These are phyloP conservation scores for Toxoplasma gondii DNA, from an alignment of 169 alveolate genomes.

Conservation along the genomic window DNA sequence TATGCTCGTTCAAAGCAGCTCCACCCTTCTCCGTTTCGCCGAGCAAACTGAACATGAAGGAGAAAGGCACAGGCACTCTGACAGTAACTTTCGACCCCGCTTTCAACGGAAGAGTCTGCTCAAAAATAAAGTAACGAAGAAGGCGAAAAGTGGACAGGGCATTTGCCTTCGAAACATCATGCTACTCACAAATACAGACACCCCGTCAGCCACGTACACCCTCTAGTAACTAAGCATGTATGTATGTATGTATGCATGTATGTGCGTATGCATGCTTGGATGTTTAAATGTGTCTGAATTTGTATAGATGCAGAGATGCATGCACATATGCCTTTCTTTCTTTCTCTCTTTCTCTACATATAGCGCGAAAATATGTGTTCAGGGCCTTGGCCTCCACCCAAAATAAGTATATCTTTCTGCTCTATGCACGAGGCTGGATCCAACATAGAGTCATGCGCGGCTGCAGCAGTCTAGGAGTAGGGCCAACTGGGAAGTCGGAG, in stretches of 20 bases:
- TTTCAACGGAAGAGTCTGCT: constrained; percentile 70
- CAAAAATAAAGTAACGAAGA: constrained; percentile 40
- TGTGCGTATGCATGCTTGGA: neutral
- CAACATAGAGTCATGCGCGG: too few species aligned
- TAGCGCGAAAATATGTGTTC: too few species aligned
- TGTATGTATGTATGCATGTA: too few species aligned
- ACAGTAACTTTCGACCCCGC: constrained; percentile 88
- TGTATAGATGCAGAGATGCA: neutral
- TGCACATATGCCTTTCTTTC: neutral
- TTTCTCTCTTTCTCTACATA: too few species aligned
- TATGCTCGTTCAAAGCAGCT: constrained; percentile 80
- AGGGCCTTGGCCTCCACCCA: too few species aligned
- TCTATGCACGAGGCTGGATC: too few species aligned
- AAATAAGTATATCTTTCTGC: too few species aligned
- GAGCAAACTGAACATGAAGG: constrained; percentile 80
- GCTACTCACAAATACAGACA: constrained; percentile 15
- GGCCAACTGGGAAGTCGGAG: too few species aligned
- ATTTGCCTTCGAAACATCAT: constrained; percentile 74
- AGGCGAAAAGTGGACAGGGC: constrained; percentile 16
- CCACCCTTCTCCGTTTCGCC: constrained; percentile 88
- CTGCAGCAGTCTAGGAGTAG: too few species aligned
- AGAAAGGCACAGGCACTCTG: constrained; percentile 78
- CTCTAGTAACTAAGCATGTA: neutral
- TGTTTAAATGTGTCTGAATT: neutral
- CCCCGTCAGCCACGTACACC: neutral